Percentiles rank a stretch among this genome's conserved stretches.
These are phyloP conservation scores for Puccinia polysora DNA, from an alignment of 1,284 basidiomycete genomes.

Conservation along the genomic window DNA sequence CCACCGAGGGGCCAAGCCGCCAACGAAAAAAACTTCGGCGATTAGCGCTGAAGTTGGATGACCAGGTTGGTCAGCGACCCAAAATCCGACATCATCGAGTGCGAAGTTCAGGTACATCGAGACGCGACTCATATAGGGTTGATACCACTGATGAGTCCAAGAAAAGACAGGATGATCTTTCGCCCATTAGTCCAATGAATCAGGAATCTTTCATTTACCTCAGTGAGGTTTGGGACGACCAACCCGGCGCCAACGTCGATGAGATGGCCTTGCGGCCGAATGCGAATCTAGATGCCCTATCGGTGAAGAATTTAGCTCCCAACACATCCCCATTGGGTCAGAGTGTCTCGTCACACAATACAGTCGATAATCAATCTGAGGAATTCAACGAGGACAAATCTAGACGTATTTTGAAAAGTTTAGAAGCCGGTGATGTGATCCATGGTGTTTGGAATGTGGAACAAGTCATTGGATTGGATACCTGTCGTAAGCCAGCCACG, in stretches of 20 bases:
- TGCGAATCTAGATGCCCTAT: not conserved
- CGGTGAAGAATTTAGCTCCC: not conserved
- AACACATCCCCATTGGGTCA: conserved; percentile 48
- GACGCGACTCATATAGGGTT: conserved; percentile 37
- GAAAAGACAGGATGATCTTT: conserved; percentile 22
- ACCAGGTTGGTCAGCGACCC: not conserved
- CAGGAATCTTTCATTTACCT: conserved; percentile 52
- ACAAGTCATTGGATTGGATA: conserved; percentile 42
- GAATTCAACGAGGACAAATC: conserved; percentile 63
- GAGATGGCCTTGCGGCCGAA: not conserved
- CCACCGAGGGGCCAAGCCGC: conserved; percentile 51
- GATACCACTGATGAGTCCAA: conserved; percentile 4
- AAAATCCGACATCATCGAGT: conserved; percentile 41
- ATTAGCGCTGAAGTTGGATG: conserved; percentile 44
- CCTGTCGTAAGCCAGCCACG: conserved; percentile 29
- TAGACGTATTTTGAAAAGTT: conserved; percentile 56
- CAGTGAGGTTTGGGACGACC: conserved; percentile 57
- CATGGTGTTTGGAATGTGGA: conserved; percentile 64
- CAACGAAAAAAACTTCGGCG: conserved; percentile 50
- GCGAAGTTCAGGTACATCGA: conserved; percentile 37
- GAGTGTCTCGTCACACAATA: conserved; percentile 51
- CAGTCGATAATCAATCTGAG: conserved; percentile 44
- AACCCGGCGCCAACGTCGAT: conserved; percentile 47
- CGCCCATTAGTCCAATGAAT: conserved; percentile 33
- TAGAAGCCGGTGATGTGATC: conserved; percentile 83